Base-by-base conservation (phyloP, 2,329 filamentous ascomycete genomes). In the Fusarium metavorans region DNA sequence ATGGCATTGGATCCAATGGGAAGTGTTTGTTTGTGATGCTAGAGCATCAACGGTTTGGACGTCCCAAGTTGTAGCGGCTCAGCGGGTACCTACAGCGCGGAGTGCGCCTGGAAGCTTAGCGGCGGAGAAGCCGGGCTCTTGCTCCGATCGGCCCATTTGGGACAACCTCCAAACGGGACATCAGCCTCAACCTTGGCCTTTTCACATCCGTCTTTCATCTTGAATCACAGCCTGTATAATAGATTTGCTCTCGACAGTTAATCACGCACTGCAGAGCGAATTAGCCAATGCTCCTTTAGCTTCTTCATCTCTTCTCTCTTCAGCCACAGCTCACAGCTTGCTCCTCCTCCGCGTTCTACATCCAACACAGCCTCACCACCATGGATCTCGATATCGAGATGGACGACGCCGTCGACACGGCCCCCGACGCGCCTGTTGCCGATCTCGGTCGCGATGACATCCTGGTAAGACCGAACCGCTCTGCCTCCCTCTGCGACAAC, bases 321-420 rank as follows among this genome's bases (percentile, higher is more conserved):
- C 23, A 25, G 20, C 9, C 18, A 13, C 65, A 41, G 5, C 20
- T 43, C 65, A 34, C 18, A 30, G 30, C 25, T 27, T 5, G 18
- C 34, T 25, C 54, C 34, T 37, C 34, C 13, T 57, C 54, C 43
- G 13, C 13, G 32, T n/a, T 10, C 32, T 13, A 18, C 37, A 35
- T 45, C 41, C 39, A 18, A 56, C 35, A 32, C 35, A 56, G n/a
- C 30, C 48, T 43, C 30, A 39, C 25, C 50, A 56, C 41, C 66
- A 92, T 94, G 92, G 92, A 95, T 82, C 84, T 89, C 76, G 89
- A 91, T 65, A 91, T 94, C 66, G 92, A 94, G 73, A 93, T 94
- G 91, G 92, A 92, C 77, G 86, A 94, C 74, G 86, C 88, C 37
- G 86, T 84, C 34, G 84, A 86, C 41, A 82, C 68, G 68, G 70